Conservation (phyloP, 2,329 filamentous ascomycete genomes). For the Simplicillium sp. region DNA sequence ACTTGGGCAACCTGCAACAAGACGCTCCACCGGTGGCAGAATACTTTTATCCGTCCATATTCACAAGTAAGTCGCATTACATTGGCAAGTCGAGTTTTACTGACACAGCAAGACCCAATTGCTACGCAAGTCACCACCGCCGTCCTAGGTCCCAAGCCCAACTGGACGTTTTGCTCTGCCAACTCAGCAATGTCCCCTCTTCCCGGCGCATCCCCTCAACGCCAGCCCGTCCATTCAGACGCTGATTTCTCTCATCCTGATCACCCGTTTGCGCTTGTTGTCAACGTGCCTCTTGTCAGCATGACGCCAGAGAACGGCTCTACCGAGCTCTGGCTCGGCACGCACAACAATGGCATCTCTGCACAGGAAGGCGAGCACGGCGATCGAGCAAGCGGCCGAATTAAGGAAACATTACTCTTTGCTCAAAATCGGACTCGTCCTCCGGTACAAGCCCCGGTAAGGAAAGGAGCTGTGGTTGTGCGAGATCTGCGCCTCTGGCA, state of each 20-base stretch:
- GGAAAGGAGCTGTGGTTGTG: slow-evolving; percentile 46
- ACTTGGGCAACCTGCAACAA: slow-evolving; percentile 52
- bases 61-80: slow-evolving; percentile 34
- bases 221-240: slow-evolving; percentile 50
- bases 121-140: slow-evolving; percentile 46
- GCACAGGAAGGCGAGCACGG: slow-evolving; percentile 40
- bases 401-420: slow-evolving; percentile 30
- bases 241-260: slow-evolving; percentile 46
- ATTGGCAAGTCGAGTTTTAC: neutral
- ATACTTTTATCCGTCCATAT: slow-evolving; percentile 39
- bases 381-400: slow-evolving; percentile 41
- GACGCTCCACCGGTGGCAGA: slow-evolving; percentile 42
- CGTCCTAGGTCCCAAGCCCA: slow-evolving; percentile 42
- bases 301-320: slow-evolving; percentile 43
- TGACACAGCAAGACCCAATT: slow-evolving; percentile 32
- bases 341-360: slow-evolving; percentile 28
- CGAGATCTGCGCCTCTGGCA: slow-evolving; percentile 55
- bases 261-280: slow-evolving; percentile 44
- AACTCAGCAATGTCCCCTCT: slow-evolving; percentile 46
- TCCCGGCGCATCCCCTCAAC: slow-evolving; percentile 24
- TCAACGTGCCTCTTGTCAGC: slow-evolving; percentile 42
- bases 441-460: slow-evolving; percentile 39
- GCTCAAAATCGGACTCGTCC: slow-evolving; percentile 24
- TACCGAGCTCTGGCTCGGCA: slow-evolving; percentile 52
- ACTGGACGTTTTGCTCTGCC: slow-evolving; percentile 48